phyloP scores from a whole-genome alignment of 345 rosid species.

The Gossypium sturtianum region DNA sequence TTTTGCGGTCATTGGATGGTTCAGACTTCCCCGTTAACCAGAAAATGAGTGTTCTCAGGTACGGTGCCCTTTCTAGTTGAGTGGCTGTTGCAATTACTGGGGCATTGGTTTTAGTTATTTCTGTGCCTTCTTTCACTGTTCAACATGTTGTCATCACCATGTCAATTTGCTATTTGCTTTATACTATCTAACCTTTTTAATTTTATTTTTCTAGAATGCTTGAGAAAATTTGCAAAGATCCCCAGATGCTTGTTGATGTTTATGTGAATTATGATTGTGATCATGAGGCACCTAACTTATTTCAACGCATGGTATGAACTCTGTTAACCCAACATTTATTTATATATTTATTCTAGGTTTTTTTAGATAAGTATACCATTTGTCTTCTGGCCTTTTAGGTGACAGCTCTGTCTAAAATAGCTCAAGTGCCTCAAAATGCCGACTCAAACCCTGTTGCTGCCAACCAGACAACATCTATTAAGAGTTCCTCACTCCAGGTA shows the following conservation, averaged over 20 bases:
- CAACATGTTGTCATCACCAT: conserved; percentile 8
- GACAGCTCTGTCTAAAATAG: conserved; percentile 69
- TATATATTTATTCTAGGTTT: neutral
- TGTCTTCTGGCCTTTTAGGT: conserved; percentile 41
- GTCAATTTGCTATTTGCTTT: conserved; percentile 13
- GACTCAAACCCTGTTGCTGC: conserved; percentile 72
- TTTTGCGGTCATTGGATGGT: conserved; percentile 83
- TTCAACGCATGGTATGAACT: conserved; percentile 80
- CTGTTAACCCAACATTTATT: neutral
- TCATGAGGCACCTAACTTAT: conserved; percentile 96
- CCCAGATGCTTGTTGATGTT: conserved; percentile 96
- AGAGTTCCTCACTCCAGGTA: conserved; percentile 91
- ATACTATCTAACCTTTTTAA: conserved; percentile 10
- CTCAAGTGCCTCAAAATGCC: conserved; percentile 83
- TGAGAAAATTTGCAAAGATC: conserved; percentile 87
- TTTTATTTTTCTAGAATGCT: conserved; percentile 61
- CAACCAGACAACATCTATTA: conserved; percentile 66
- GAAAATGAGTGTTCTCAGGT: conserved; percentile 89
- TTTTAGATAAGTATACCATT: neutral
- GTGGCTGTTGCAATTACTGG: conserved; percentile 18
- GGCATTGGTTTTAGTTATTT: conserved; percentile 14
- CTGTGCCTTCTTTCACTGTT: conserved; percentile 1
- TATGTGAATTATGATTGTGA: conserved; percentile 97
- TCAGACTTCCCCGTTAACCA: conserved; percentile 66
- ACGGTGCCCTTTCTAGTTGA: conserved; percentile 22